Base-by-base conservation (phyloP, 306 rosid species). In the Erythrophleum fordii region DNA sequence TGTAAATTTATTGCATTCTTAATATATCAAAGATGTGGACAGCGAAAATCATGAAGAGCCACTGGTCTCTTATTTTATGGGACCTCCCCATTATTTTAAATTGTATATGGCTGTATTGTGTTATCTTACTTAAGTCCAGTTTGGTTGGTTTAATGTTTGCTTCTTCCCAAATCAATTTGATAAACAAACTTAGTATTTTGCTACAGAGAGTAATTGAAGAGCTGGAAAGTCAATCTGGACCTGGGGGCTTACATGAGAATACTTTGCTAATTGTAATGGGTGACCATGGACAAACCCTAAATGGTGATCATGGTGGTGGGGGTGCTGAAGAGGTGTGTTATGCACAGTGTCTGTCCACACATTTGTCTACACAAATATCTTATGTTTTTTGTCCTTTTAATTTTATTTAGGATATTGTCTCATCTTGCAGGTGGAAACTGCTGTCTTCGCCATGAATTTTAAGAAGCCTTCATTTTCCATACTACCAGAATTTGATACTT, bases 251-350 rank as follows among this genome's bases (percentile, higher is more conserved):
- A 60, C 98, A 95, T 81, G 97, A 95, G 81, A 93, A 95, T 84
- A 95, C 98, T 52, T 76, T 95, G 85, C 94, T 95, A 42, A 91
- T 95, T 72, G 98, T 95, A 81, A 91, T 95, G 99, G 99, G 99
- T 49, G 99, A 95, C 90, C 99, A 95, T 88, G 99, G 97, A 48
- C 99, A 95, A 92, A 93, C 99, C 51, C 64, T 95, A 70, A 91
- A 95, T 83, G 99, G 99, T 64, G 99, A 93, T 87, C 99, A 95
- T 79, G 99, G 99, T n/a, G 99, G 99, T 51, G 99, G 99, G 69
- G 89, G 92, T 87, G 60, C 95, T 49, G 98, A 95, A 91, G 99
- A 95, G 97, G 99, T 93, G 79, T 68, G 80, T 77, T 5, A 44
- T 77, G 44, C 45, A 11, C 68, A 72, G 22, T 79, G 70, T 62